A percentile compares a stretch with the other conserved stretches of the same genome.
Conservation (phyloP, 768 basidiomycete genomes). For the Thelephora aurantiotincta region DNA sequence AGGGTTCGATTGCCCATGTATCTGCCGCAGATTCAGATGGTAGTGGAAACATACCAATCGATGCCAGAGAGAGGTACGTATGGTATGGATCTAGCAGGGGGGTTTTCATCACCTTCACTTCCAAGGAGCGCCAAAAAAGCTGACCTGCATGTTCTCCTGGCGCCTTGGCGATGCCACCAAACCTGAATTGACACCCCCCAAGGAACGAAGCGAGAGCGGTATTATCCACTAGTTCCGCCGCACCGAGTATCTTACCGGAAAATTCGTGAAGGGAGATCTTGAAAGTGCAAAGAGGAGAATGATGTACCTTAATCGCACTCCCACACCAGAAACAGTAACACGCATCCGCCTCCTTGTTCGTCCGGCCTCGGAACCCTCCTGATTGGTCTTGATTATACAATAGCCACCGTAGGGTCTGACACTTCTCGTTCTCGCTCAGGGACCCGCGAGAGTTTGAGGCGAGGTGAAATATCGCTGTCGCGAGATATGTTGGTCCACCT, state of each 20-base stretch:
- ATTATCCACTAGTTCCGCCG: conserved; percentile 39
- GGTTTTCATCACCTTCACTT: conserved; percentile 1
- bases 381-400: conserved; percentile 51
- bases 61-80: conserved; percentile 82
- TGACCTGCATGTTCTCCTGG: conserved; percentile 70
- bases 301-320: conserved; percentile 52
- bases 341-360: conserved; percentile 77
- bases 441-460: conserved; percentile 18
- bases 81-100: conserved; percentile 75
- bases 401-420: conserved; percentile 63
- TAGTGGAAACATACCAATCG: conserved; percentile 52
- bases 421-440: conserved; percentile 22
- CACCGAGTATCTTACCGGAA: conserved; percentile 52
- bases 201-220: conserved; percentile 49
- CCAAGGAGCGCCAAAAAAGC: conserved; percentile 5
- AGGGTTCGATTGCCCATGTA: conserved; percentile 39
- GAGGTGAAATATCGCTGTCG: conserved; percentile 61
- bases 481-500: conserved; percentile 94
- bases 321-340: conserved; percentile 98
- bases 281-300: conserved; percentile 1
- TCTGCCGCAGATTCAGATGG: conserved; percentile 13
- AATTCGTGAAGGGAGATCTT: neutral
- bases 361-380: conserved; percentile 83
- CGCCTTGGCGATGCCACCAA: conserved; percentile 80
- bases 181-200: conserved; percentile 68